Conservation (phyloP, 306 rosid genomes). For the Gynostemma pentaphyllum region DNA sequence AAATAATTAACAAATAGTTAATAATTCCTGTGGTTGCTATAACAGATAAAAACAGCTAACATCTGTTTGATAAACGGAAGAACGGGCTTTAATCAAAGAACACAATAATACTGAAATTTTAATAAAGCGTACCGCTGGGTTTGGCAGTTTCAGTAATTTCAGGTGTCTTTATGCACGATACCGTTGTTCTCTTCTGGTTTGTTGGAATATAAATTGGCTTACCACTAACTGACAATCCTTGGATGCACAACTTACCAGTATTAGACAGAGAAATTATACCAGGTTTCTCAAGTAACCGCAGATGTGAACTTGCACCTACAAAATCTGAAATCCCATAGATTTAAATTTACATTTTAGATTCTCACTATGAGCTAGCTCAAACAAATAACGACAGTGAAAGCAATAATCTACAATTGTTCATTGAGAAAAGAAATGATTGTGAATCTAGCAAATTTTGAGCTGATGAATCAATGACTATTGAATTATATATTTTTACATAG, state of each 20-base stretch:
- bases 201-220: constrained; percentile 26
- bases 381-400: not conserved
- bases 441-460: too few species aligned
- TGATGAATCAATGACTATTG: too few species aligned
- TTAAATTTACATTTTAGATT: not conserved
- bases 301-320: constrained; percentile 36
- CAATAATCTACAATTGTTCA: not conserved
- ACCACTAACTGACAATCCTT: constrained; percentile 29
- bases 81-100: not conserved
- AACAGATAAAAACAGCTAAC: not conserved
- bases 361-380: not conserved
- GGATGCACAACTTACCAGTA: constrained; percentile 26
- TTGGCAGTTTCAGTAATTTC: constrained; percentile 39
- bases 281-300: constrained; percentile 43
- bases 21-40: not conserved
- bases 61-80: not conserved
- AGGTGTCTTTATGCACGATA: constrained; percentile 49
- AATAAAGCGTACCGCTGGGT: constrained; percentile 43
- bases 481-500: too few species aligned
- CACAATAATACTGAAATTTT: not conserved
- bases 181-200: constrained; percentile 31
- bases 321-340: constrained; percentile 38
- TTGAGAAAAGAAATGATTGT: too few species aligned
- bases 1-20: not conserved
- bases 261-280: constrained; percentile 29